phyloP scores from a whole-genome alignment of 1,284 basidiomycete genomes.

The Pisolithus thermaeus region DNA sequence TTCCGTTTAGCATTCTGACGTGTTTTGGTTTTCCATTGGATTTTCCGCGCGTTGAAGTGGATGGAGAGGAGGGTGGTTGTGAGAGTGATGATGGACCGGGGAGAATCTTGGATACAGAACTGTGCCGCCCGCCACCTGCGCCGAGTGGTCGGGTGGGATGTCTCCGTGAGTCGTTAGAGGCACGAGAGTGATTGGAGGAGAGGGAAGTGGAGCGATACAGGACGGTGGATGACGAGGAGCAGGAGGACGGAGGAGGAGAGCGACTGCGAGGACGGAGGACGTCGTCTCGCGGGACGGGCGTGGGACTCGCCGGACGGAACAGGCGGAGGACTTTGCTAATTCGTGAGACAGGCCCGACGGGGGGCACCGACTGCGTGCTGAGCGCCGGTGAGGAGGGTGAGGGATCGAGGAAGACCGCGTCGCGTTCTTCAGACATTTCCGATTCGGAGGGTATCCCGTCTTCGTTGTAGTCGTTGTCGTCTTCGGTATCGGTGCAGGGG shows the following conservation, averaged over 20 bases:
- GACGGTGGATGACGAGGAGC: slow-evolving; percentile 11
- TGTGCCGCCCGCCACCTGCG: slow-evolving; percentile 27
- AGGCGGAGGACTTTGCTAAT: not conserved
- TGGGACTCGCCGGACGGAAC: not conserved
- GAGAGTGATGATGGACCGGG: not conserved
- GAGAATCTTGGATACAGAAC: slow-evolving; percentile 7
- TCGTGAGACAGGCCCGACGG: not conserved
- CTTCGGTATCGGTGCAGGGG: slow-evolving; percentile 12
- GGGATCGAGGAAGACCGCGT: not conserved
- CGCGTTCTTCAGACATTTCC: not conserved
- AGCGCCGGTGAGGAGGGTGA: not conserved
- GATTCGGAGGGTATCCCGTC: not conserved
- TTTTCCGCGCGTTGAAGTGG: slow-evolving; percentile 6
- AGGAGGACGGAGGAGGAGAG: slow-evolving; percentile 24
- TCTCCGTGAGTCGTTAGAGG: slow-evolving; percentile 17
- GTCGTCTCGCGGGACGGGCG: slow-evolving; percentile 1
- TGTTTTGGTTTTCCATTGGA: slow-evolving; percentile 24
- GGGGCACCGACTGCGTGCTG: not conserved
- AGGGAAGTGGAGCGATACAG: slow-evolving; percentile 11
- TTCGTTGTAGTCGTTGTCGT: not conserved
- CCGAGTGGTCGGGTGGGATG: slow-evolving; percentile 15
- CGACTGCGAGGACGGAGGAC: slow-evolving; percentile 24
- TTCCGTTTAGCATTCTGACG: slow-evolving; percentile 66
- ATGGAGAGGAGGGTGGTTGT: slow-evolving; percentile 2
- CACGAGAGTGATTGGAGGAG: slow-evolving; percentile 23